phyloP scores from a whole-genome alignment of 192 early-diverging fungal species.

The Geranomyces michiganensis region DNA sequence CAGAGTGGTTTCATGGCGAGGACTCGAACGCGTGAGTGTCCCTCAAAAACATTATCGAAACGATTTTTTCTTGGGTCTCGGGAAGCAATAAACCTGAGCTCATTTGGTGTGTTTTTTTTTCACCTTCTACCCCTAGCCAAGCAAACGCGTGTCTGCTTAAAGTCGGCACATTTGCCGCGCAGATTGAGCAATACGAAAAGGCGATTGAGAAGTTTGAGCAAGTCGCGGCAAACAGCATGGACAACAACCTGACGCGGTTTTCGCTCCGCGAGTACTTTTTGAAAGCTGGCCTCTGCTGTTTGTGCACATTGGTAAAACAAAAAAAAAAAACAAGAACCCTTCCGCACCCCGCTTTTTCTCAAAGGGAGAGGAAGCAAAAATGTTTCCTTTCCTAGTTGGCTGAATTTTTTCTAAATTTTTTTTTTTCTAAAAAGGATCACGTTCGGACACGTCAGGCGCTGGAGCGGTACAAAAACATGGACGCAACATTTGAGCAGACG shows the following conservation, averaged over 20 bases:
- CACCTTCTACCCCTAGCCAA: slow-evolving; percentile 49
- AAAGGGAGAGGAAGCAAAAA: neutral
- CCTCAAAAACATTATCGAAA: slow-evolving; percentile 8
- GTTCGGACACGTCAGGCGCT: slow-evolving; percentile 75
- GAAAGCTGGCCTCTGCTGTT: slow-evolving; percentile 91
- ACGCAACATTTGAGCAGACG: slow-evolving; percentile 79
- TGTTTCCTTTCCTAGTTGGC: slow-evolving; percentile 7
- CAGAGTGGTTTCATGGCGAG: slow-evolving; percentile 91
- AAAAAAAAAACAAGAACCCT: too few species aligned
- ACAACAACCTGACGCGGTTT: slow-evolving; percentile 93
- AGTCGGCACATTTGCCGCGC: slow-evolving; percentile 87
- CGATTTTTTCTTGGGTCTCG: neutral
- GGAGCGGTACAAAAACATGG: slow-evolving; percentile 86
- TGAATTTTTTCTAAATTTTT: neutral
- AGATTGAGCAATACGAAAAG: slow-evolving; percentile 83
- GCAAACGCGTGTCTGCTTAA: slow-evolving; percentile 91
- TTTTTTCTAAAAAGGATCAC: slow-evolving; percentile 60
- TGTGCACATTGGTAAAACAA: slow-evolving; percentile 69
- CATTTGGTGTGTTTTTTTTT: neutral
- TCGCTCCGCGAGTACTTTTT: slow-evolving; percentile 96
- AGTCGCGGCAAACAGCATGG: slow-evolving; percentile 80
- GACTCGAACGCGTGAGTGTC: slow-evolving; percentile 81
- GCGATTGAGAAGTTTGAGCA: slow-evolving; percentile 86
- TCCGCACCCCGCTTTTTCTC: too few species aligned
- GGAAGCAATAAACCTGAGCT: neutral